Base-by-base conservation (phyloP, 2,329 filamentous ascomycete species). In the Alternaria metachromatica region DNA sequence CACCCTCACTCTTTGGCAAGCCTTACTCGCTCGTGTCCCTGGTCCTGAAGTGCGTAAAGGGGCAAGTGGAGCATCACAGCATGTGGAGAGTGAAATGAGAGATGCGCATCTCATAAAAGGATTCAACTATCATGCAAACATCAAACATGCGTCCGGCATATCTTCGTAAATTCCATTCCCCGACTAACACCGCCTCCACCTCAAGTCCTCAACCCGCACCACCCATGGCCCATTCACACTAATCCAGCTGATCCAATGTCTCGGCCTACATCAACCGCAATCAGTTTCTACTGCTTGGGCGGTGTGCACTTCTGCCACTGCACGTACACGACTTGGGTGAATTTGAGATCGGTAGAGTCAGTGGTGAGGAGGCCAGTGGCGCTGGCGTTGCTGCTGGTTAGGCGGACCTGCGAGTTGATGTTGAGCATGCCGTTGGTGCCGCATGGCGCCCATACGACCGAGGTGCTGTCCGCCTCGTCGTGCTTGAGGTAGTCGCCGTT, bases 371-470 rank as follows among this genome's bases (percentile, higher is more conserved):
- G 69, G 60, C 83, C 83, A 21, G 68, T 75, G 41, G 77, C 78
- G 6, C 69, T 71, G 26, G 69, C 26, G 65, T 74, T 72, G 28
- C 69, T 70, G 61, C 70, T 70, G 8, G 75, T 77, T 63, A 84
- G 73, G 65, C 82, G 82, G 68, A 80, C 79, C 70, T 85, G 83
- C 28, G 83, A 85, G 79, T 87, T 86, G 80, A 87, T 84, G 78
- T 86, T 86, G 70, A 87, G 80, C 65, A 84, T 77, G 61, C 83
- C 83, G 43, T 82, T 79, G 21, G 77, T 73, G 56, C 84, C 84
- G 77, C 85, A 87, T 15, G 84, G 84, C 53, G 84, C 86, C 85
- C 85, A 87, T 63, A 86, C 82, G 44, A 80, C 79, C 37, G 82
- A 83, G 45, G 81, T 80, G 69, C 80, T 78, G 55, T 82, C 80